A percentile compares a stretch with the other conserved stretches of the same genome.
These are phyloP conservation scores for Taphrina confusa DNA, from an alignment of 1,139 yeast genomes.

Conservation along the genomic window DNA sequence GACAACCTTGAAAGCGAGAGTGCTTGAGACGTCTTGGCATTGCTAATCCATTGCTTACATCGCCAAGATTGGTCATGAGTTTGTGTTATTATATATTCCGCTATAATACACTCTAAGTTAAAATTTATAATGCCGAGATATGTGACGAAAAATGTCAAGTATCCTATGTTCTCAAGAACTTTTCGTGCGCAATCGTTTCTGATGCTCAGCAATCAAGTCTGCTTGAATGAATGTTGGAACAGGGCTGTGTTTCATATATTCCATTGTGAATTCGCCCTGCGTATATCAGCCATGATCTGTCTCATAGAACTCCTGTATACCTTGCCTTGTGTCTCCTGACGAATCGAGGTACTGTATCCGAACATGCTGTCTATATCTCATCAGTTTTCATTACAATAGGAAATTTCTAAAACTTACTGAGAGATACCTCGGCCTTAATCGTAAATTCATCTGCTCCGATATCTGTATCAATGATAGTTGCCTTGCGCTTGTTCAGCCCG, in stretches of 20 bases:
- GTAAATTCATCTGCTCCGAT: constrained; percentile 94
- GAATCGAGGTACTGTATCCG: constrained; percentile 90
- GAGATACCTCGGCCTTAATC: constrained; percentile 88
- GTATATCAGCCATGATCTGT: too few relatives aligned
- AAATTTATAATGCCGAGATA: too few relatives aligned
- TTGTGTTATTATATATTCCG: too few relatives aligned
- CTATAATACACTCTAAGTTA: too few relatives aligned
- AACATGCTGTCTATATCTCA: constrained; percentile 67
- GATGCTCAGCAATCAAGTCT: constrained; percentile 81
- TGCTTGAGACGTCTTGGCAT: too few relatives aligned
- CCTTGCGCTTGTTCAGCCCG: constrained; percentile 84
- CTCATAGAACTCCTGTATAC: too few relatives aligned
- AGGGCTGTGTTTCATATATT: constrained; percentile 88
- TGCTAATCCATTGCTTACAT: too few relatives aligned
- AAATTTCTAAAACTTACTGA: constrained; percentile 45
- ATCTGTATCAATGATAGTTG: constrained; percentile 89
- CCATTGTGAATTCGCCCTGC: constrained; percentile 90
- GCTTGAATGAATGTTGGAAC: constrained; percentile 88
- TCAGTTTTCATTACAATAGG: background rate
- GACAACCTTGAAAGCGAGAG: too few relatives aligned
- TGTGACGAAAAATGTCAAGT: too few relatives aligned
- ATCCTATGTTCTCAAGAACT: background rate
- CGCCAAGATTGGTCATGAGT: too few relatives aligned
- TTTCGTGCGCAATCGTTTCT: constrained; percentile 53
- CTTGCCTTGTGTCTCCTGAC: constrained; percentile 98